Base-by-base conservation (phyloP, 768 basidiomycete species). In the Goffeauzyma gilvescens region DNA sequence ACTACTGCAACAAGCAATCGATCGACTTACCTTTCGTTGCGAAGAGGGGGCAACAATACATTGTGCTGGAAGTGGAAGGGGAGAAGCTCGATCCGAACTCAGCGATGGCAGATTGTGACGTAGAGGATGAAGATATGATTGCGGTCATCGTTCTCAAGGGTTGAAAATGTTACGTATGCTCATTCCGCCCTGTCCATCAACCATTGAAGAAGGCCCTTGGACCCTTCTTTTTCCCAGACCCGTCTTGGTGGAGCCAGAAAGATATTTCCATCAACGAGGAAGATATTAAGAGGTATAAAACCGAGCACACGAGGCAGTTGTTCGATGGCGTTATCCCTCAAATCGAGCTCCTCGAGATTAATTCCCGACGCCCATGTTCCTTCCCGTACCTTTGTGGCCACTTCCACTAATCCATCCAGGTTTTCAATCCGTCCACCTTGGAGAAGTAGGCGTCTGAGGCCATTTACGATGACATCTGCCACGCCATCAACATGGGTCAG, bases 211-310 rank as follows among this genome's bases (percentile, higher is more conserved):
- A 50, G 25, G 6, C 38, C 44, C 14, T 21, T 17, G 2, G 49
- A 30, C 24, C 50, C 49, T 17, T 46, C 46, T 20, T 45, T 46
- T 32, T 54, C 53, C 48, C 49, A 54, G 3, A 47, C 36, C 23
- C 45, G 31, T 8, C 50, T 27, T 10, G 36, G 38, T 10, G 53
- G 53, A 1, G 36, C 26, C 14, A 48, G 34, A 27, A 54, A 54
- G 14, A 42, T 39, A 39, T 54, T 54, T 9, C 50, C 38, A 10
- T 54, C 53, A 13, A 54, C 53, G 2, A 46, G 35, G 22, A 54
- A 34, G 4, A 15, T 21, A 13, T 28, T 38, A 3, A 54, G 32
- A 6, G 53, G 50, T n/a, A 54, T 42, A n/a, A 36, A 44, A 2
- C 50, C 50, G 9, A 54, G 23, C 10, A 44, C 22, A 1, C 45